Conservation (phyloP, 2,329 filamentous ascomycete genomes). For the Fusarium sp. region DNA sequence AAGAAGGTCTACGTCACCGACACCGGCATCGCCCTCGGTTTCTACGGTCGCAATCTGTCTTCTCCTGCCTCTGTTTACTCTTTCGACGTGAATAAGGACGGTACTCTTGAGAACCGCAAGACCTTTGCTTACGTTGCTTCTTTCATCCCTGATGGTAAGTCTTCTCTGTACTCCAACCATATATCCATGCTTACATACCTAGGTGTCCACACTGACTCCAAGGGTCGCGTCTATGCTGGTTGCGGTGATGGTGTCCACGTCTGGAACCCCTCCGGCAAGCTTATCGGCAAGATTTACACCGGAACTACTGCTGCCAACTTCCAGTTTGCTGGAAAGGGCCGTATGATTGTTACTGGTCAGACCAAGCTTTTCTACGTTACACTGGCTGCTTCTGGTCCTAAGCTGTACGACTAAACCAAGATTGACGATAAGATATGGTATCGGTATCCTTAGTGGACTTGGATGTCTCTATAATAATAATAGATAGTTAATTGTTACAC, state of each 20-base stretch:
- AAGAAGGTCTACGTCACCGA: conserved; percentile 66
- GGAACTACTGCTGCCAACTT: conserved; percentile 58
- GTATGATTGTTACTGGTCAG: conserved; percentile 50
- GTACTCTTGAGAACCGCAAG: conserved; percentile 59
- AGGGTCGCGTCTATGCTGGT: conserved; percentile 66
- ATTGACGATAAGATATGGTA: not conserved
- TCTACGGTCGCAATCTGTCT: conserved; percentile 55
- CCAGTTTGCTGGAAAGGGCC: conserved; percentile 54
- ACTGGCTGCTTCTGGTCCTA: conserved; percentile 14
- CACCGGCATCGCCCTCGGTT: conserved; percentile 58
- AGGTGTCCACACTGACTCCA: conserved; percentile 65
- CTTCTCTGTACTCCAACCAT: too few relatives aligned
- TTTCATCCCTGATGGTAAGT: conserved; percentile 68
- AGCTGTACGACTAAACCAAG: not conserved
- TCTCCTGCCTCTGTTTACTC: conserved; percentile 61
- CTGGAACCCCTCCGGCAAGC: conserved; percentile 58
- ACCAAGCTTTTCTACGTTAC: conserved; percentile 50
- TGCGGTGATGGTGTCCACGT: conserved; percentile 63
- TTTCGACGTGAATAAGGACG: conserved; percentile 58
- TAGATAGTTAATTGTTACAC: too few relatives aligned
- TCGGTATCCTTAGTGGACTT: too few relatives aligned
- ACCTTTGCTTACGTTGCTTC: conserved; percentile 67
- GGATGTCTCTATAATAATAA: too few relatives aligned
- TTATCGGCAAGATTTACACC: conserved; percentile 67
- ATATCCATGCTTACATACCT: too few relatives aligned